Evolutionary conservation across 169 alveolate species (phyloP).

Genomic region (Eimeria necatrix): DNA sequence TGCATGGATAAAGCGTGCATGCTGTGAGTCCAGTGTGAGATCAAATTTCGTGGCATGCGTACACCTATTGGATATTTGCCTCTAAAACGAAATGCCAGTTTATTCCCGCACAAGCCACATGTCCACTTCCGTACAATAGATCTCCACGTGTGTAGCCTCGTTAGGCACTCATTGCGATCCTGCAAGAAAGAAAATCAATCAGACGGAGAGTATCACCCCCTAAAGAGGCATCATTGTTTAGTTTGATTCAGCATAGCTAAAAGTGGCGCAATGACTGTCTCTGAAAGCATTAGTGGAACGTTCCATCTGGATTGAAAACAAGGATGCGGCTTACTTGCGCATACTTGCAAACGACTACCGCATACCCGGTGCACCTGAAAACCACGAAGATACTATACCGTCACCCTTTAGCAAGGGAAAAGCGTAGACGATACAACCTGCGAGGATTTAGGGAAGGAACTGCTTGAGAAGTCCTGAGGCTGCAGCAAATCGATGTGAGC

Average conservation of each 20-base stretch:
- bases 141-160: constrained; percentile 62
- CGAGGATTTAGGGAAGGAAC: no score
- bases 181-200: not conserved
- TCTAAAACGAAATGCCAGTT: constrained; percentile 29
- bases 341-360: constrained; percentile 68
- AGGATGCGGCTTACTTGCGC: constrained; percentile 46
- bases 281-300: no score
- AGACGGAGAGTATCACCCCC: no score
- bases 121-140: constrained; percentile 50
- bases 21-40: not conserved
- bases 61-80: constrained; percentile 67
- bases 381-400: no score
- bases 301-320: not conserved
- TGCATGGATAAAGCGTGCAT: not conserved
- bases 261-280: no score
- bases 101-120: constrained; percentile 41
- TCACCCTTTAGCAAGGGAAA: no score
- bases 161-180: constrained; percentile 62
- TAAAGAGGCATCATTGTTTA: no score
- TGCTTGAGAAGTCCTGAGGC: no score
- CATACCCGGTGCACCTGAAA: constrained; percentile 69
- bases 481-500: no score
- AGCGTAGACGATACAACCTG: no score
- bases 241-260: no score
- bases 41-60: not conserved